Evolutionary conservation across 345 rosid genomes (phyloP).

Genomic region (Eutrema japonicum): DNA sequence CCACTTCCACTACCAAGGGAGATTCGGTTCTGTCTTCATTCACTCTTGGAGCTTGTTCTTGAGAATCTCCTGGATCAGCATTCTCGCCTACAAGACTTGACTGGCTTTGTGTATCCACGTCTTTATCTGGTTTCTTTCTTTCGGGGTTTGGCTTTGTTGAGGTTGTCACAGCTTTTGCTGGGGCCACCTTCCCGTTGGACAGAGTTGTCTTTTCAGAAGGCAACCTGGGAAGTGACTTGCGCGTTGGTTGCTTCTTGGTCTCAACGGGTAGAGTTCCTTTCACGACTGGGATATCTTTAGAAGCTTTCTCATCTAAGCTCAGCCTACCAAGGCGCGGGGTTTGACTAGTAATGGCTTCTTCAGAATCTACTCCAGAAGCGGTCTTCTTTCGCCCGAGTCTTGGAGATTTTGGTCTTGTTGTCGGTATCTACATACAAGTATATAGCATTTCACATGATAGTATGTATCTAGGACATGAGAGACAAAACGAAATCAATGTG

Average conservation of each 20-base stretch:
- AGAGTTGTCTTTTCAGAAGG: conserved; percentile 65
- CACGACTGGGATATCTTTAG: conserved; percentile 39
- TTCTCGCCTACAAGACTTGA: conserved; percentile 28
- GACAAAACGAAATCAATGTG: background rate
- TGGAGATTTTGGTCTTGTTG: conserved; percentile 88
- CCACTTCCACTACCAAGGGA: conserved; percentile 40
- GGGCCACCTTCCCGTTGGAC: conserved; percentile 37
- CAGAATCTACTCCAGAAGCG: conserved; percentile 43
- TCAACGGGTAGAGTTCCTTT: conserved; percentile 51
- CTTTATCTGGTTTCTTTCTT: conserved; percentile 39
- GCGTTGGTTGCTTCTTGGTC: conserved; percentile 56
- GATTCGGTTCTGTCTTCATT: conserved; percentile 44
- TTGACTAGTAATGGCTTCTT: conserved; percentile 42
- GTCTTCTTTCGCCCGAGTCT: conserved; percentile 78
- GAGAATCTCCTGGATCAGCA: conserved; percentile 11
- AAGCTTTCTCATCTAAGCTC: conserved; percentile 63
- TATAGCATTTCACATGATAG: background rate
- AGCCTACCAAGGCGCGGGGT: conserved; percentile 46
- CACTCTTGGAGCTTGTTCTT: conserved; percentile 1
- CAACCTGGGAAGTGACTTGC: conserved; percentile 76
- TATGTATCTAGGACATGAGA: background rate
- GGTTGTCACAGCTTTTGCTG: conserved; percentile 3
- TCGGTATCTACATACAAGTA: conserved; percentile 66
- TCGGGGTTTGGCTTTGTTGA: conserved; percentile 38
- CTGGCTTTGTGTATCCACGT: conserved; percentile 39